Percentiles rank a stretch among this genome's conserved stretches.
phyloP scores from a whole-genome alignment of 1,284 basidiomycete species.

The Exobasidium cylindrosporum region DNA sequence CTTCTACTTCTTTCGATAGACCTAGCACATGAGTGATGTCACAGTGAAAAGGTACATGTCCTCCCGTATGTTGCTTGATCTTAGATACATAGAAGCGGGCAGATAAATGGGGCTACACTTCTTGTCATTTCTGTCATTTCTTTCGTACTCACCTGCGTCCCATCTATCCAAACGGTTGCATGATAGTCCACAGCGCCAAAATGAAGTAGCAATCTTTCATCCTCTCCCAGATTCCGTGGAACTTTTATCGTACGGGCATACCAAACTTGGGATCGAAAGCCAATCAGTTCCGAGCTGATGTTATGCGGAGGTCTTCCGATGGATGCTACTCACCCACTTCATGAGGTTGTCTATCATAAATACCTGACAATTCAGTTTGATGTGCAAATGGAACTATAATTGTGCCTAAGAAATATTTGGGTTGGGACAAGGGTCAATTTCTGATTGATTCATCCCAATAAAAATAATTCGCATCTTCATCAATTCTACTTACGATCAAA shows the following conservation, averaged over 20 bases:
- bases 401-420: no score
- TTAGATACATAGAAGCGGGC: not conserved
- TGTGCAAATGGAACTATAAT: conserved; percentile 25
- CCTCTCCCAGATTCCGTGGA: not conserved
- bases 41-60: conserved; percentile 21
- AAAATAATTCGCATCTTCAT: not conserved
- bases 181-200: conserved; percentile 41
- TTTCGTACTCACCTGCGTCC: conserved; percentile 15
- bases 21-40: conserved; percentile 22
- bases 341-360: conserved; percentile 12
- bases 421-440: no score
- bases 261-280: no score
- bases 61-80: conserved; percentile 18
- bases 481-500: not conserved
- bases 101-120: no score
- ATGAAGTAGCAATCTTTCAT: conserved; percentile 21
- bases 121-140: no score
- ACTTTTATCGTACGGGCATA: not conserved
- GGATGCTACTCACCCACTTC: conserved; percentile 23
- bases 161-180: conserved; percentile 26
- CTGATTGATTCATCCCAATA: no score
- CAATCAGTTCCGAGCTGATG: no score
- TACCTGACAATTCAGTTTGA: conserved; percentile 19
- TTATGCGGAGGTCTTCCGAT: no score
- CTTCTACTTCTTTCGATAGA: not conserved